A percentile compares a stretch with the other conserved stretches of the same genome.
phyloP scores from a whole-genome alignment of 192 early-diverging fungal species.

The Backusella luteola region DNA sequence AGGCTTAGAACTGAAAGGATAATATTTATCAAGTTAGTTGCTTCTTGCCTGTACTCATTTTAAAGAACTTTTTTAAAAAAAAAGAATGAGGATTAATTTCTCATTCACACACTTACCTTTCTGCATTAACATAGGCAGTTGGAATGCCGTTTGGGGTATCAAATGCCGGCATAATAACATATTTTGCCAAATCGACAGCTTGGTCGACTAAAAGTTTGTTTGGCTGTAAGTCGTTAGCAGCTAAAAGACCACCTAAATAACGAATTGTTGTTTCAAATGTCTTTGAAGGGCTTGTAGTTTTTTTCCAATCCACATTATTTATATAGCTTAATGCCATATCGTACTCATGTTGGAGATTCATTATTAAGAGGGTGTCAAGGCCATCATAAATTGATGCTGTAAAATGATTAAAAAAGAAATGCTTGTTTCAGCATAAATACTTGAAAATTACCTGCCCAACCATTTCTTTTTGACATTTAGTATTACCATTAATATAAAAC shows the following conservation, averaged over 20 bases:
- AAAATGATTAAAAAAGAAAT: neutral
- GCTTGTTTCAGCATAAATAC: neutral
- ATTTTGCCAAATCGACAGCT: slow-evolving; percentile 63
- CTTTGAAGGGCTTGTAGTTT: slow-evolving; percentile 41
- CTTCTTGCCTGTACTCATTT: neutral
- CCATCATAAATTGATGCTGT: slow-evolving; percentile 76
- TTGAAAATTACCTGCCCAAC: slow-evolving; percentile 46
- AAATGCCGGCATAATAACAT: slow-evolving; percentile 67
- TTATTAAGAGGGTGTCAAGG: slow-evolving; percentile 84
- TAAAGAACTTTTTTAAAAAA: neutral
- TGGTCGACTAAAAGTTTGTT: slow-evolving; percentile 67
- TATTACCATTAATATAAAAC: neutral
- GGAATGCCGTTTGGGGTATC: slow-evolving; percentile 62
- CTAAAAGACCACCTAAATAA: slow-evolving; percentile 74
- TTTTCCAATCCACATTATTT: slow-evolving; percentile 47
- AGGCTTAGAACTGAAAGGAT: slow-evolving; percentile 16
- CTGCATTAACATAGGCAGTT: slow-evolving; percentile 52
- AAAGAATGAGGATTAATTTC: neutral
- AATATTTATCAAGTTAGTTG: neutral
- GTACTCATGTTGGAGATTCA: slow-evolving; percentile 56
- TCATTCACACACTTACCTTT: slow-evolving; percentile 14
- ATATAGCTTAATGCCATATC: slow-evolving; percentile 3
- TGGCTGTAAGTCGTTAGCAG: slow-evolving; percentile 76
- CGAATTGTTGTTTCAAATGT: slow-evolving; percentile 87
- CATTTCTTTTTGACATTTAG: slow-evolving; percentile 32